These are phyloP conservation scores for Podila minutissima DNA, from an alignment of 192 early-diverging fungal species.

Conservation along the genomic window DNA sequence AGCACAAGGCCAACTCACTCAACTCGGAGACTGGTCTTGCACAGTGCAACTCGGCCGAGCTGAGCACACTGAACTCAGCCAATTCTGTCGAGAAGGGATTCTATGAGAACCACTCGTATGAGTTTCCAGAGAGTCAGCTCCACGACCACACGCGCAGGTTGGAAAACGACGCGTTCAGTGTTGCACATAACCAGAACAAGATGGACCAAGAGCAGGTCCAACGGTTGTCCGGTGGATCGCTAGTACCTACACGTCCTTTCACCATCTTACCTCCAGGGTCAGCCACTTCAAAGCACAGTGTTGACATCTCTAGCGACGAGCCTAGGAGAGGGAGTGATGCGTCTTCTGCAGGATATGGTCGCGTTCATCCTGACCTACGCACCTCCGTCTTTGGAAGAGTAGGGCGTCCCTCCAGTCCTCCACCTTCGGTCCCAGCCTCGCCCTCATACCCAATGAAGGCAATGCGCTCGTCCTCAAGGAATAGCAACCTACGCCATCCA, in stretches of 20 bases:
- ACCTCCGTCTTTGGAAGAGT: constrained; percentile 23
- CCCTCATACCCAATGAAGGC: background rate
- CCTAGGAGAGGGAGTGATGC: background rate
- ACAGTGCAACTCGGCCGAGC: constrained; percentile 16
- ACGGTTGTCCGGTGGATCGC: background rate
- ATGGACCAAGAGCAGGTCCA: constrained; percentile 8
- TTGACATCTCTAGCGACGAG: background rate
- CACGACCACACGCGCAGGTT: constrained; percentile 9
- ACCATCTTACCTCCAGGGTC: constrained; percentile 4
- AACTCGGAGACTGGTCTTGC: constrained; percentile 21
- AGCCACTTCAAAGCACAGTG: background rate
- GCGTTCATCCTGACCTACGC: constrained; percentile 5
- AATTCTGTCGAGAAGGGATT: constrained; percentile 21
- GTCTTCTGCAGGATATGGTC: background rate
- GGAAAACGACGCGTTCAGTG: constrained; percentile 13
- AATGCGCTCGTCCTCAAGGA: background rate
- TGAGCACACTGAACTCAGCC: constrained; percentile 26
- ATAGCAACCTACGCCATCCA: background rate
- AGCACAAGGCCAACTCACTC: background rate
- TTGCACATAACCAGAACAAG: constrained; percentile 12
- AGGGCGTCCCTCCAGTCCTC: background rate
- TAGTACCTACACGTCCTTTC: constrained; percentile 4
- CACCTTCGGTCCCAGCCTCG: constrained; percentile 10
- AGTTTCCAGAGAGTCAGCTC: background rate
- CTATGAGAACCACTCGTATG: background rate